Evolutionary conservation across 768 basidiomycete genomes (phyloP), one percentile per base, ranked within the genome.

Genomic region (Lactarius akahatsu): DNA sequence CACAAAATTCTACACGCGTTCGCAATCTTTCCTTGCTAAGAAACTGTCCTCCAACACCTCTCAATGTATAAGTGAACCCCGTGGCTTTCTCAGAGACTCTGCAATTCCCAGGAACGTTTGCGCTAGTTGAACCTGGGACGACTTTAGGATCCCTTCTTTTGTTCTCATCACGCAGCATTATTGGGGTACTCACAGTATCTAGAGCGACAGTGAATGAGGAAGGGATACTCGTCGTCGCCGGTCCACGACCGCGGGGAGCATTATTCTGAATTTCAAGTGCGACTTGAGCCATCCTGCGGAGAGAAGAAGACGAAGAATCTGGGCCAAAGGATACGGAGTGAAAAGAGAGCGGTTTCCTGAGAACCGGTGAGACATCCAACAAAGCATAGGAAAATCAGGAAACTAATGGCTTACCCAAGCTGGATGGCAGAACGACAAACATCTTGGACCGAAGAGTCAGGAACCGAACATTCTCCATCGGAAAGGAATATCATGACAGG

Each of bases 401-500:
- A 13, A 41, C 8, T n/a, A 0, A 32, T 1, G 11, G 3, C 72
- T 45, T 67, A 83, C 83, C 85, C 84, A 6, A 79, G 79, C n/a
- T 76, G 74, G 23, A 82, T 64, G 0, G 84, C 78, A 3, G 78
- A 57, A 11, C 76, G 78, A 62, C 80, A 79, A 1, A 85, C 65
- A 62, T 78, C 76, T 26, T 79, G 77, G 45, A 83, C 50, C 10
- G 55, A 57, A 16, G 43, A 77, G 47, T 85, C 82, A 0, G 59
- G 61, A 23, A 82, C 75, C 1, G 15, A 7, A 59, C 83, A 81
- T 75, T 84, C 80, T 0, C 86, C 85, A 63, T 85, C 86, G 2
- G 85, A 86, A 11, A 86, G 75, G 74, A 86, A 87, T 60, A 86
- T 80, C 28, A 86, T 74, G 15, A 86, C 80, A 0, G 85, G 84